Evolutionary conservation across 192 early-diverging fungal genomes (phyloP), one percentile per base, ranked within the genome.

Genomic region (Phlyctochytrium planicorne): DNA sequence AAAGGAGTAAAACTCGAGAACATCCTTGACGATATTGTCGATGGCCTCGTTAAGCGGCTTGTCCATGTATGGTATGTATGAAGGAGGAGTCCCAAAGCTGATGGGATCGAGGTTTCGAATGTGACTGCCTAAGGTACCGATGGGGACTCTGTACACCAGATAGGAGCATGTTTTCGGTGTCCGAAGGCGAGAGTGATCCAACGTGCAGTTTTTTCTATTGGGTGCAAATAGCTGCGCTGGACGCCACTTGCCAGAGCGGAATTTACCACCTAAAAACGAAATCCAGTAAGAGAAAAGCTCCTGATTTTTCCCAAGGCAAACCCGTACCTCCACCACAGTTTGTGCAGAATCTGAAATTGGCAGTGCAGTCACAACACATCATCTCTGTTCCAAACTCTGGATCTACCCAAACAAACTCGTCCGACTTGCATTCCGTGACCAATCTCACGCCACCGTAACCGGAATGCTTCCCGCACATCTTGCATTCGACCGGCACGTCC

Each of bases 291-390:
- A 47, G 20, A 47, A 47, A 20, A 47, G 20, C 40, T 47, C 20
- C 40, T 47, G 20, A n/a, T n/a, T n/a, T n/a, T n/a, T n/a, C n/a
- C n/a, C n/a, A n/a, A n/a, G n/a, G n/a, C n/a, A n/a, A n/a, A n/a
- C n/a, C n/a, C 40, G 10, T 20, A 47, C 78, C 78, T 27, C 78
- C 71, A 0, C 78, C 78, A 57, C 78, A 80, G 66, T 80, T 71
- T 24, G 72, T 69, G 60, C 78, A 77, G 30, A 79, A 69, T 40
- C 63, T 37, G 53, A 76, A 77, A 17, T 64, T 74, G 35, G n/a
- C 27, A 14, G 60, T 33, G 53, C 79, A 81, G 24, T 32, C 20
- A 2, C 4, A 27, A 52, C 79, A 81, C 6, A 81, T 59, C 53
- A 72, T 52, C 53, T 81, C 79, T 32, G 72, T 63, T 14, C 71